phyloP scores from a whole-genome alignment of 2,329 filamentous ascomycete genomes.

The Aspergillus sp. region DNA sequence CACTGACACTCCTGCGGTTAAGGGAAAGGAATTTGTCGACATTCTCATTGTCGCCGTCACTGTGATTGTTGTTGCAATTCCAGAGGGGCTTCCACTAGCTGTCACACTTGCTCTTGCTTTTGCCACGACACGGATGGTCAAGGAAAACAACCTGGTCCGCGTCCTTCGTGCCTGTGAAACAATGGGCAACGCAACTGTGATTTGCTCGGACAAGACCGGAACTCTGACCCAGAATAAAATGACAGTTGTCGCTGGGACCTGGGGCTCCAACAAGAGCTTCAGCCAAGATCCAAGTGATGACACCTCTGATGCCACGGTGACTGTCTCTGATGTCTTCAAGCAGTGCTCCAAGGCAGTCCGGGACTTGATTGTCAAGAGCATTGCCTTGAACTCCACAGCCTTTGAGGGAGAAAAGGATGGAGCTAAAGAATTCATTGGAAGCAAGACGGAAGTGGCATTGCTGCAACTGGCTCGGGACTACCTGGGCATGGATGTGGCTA shows the following conservation, averaged over 20 bases:
- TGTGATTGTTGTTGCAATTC: constrained; percentile 74
- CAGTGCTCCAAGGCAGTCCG: constrained; percentile 27
- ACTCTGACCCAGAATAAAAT: constrained; percentile 72
- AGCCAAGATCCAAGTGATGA: constrained; percentile 33
- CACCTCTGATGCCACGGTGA: constrained; percentile 8
- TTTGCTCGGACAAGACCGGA: constrained; percentile 77
- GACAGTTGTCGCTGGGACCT: constrained; percentile 68
- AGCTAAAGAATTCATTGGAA: constrained; percentile 63
- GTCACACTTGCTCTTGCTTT: constrained; percentile 75
- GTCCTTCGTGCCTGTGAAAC: constrained; percentile 75
- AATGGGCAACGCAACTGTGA: constrained; percentile 74
- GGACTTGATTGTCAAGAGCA: constrained; percentile 36
- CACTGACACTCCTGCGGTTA: constrained; percentile 57
- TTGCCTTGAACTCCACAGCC: constrained; percentile 59
- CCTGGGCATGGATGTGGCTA: constrained; percentile 62
- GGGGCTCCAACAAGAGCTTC: constrained; percentile 58
- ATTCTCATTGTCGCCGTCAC: constrained; percentile 76
- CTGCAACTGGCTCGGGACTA: constrained; percentile 65
- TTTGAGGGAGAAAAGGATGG: constrained; percentile 72
- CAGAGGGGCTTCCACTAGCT: constrained; percentile 68
- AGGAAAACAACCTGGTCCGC: constrained; percentile 71
- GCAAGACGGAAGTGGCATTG: constrained; percentile 72
- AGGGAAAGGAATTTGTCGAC: constrained; percentile 72
- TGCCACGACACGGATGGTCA: constrained; percentile 71
- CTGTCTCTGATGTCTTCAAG: constrained; percentile 24